Conservation (phyloP, 352 stramenopile genomes). For the Peronospora destructor region DNA sequence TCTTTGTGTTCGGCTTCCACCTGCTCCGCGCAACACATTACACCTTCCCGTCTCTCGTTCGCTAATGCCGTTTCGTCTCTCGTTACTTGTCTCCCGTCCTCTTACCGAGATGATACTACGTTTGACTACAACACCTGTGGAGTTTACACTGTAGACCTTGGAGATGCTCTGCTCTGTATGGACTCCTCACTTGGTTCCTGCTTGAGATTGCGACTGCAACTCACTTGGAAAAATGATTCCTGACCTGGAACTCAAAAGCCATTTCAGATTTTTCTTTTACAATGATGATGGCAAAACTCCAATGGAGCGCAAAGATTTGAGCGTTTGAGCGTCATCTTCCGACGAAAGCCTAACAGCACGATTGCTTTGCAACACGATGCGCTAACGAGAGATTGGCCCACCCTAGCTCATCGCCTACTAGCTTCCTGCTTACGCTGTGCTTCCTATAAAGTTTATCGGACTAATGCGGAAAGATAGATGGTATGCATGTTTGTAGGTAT, state of each 20-base stretch:
- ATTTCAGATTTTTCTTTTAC: neutral
- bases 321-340: neutral
- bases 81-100: no score
- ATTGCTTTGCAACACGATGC: neutral
- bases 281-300: neutral
- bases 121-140: constrained; percentile 2
- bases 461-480: neutral
- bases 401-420: constrained; percentile 16
- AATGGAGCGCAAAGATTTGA: no score
- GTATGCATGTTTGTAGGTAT: neutral
- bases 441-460: neutral
- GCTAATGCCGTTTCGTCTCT: neutral
- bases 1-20: no score
- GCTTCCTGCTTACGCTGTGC: constrained; percentile 8
- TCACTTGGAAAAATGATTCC: neutral
- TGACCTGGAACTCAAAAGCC: neutral
- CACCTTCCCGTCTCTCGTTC: constrained; percentile 4
- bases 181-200: neutral
- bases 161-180: neutral
- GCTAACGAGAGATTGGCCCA: constrained; percentile 13
- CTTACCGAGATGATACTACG: constrained; percentile 16
- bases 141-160: neutral
- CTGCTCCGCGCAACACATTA: neutral
- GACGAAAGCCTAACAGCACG: neutral
- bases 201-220: no score